A percentile compares a stretch with the other conserved stretches of the same genome.
Evolutionary conservation across 2,329 filamentous ascomycete genomes (phyloP).

Genomic region (Boeremia exigua): DNA sequence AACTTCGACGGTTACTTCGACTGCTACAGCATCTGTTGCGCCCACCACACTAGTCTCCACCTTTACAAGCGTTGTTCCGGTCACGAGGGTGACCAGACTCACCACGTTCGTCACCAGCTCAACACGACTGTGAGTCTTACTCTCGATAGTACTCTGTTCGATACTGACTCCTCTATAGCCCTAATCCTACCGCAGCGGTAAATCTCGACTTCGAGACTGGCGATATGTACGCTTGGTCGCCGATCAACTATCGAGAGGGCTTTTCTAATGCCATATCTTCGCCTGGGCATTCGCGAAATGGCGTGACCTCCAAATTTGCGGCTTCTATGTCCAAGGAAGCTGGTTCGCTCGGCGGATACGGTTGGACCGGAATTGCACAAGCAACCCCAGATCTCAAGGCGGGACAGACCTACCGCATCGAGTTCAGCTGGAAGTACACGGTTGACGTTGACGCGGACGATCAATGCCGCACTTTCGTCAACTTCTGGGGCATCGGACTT

Average conservation of each 20-base stretch:
- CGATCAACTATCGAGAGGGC: background rate
- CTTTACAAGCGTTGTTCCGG: background rate
- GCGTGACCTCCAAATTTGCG: background rate
- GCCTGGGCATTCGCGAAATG: background rate
- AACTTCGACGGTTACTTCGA: background rate
- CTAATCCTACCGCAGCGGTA: background rate
- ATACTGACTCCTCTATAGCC: background rate
- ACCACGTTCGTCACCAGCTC: background rate
- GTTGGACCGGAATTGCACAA: background rate
- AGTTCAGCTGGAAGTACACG: slow-evolving; percentile 1
- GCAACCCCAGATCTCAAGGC: background rate
- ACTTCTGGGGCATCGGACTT: background rate
- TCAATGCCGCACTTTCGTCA: background rate
- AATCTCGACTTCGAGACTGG: slow-evolving; percentile 2
- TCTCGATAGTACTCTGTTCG: background rate
- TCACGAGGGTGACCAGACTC: background rate
- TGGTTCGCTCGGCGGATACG: background rate
- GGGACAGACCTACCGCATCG: background rate
- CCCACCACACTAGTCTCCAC: background rate
- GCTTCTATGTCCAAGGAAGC: background rate
- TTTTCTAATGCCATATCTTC: background rate
- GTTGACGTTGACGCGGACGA: background rate
- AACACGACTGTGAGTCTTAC: background rate
- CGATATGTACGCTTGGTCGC: background rate
- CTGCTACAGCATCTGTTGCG: background rate